phyloP scores from a whole-genome alignment of 2,329 filamentous ascomycete genomes.

The Botrytis deweyae region DNA sequence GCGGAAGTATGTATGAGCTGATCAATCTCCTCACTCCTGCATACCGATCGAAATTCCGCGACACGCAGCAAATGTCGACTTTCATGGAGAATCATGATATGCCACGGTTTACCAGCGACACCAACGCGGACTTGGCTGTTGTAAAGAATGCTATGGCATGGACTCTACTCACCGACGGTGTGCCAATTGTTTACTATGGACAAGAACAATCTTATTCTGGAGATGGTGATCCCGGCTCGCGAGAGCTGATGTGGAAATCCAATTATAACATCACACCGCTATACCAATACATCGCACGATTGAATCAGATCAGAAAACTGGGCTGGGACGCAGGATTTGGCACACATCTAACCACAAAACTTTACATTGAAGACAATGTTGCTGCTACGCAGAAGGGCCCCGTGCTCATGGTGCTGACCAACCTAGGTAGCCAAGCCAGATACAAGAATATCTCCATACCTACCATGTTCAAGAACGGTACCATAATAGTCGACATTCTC shows the following conservation, averaged over 20 bases:
- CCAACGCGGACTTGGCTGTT: constrained; percentile 28
- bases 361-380: constrained; percentile 20
- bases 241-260: constrained; percentile 46
- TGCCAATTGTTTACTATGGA: constrained; percentile 53
- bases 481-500: constrained; percentile 25
- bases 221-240: constrained; percentile 42
- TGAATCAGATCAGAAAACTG: constrained; percentile 24
- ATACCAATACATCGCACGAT: constrained; percentile 24
- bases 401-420: constrained; percentile 27
- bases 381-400: constrained; percentile 24
- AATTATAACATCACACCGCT: constrained; percentile 41
- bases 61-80: constrained; percentile 41
- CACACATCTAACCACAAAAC: constrained; percentile 21
- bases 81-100: constrained; percentile 48
- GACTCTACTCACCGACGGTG: constrained; percentile 49
- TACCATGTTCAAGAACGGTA: constrained; percentile 23
- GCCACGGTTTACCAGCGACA: constrained; percentile 41
- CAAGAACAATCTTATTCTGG: constrained; percentile 52
- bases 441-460: constrained; percentile 13
- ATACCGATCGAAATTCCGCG: constrained; percentile 44
- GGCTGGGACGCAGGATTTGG: constrained; percentile 26
- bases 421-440: constrained; percentile 22
- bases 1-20: constrained; percentile 36
- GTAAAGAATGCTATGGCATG: constrained; percentile 50
- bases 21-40: constrained; percentile 38